Base-by-base conservation (phyloP, 2,329 filamentous ascomycete species). In the Fusarium irregulare region DNA sequence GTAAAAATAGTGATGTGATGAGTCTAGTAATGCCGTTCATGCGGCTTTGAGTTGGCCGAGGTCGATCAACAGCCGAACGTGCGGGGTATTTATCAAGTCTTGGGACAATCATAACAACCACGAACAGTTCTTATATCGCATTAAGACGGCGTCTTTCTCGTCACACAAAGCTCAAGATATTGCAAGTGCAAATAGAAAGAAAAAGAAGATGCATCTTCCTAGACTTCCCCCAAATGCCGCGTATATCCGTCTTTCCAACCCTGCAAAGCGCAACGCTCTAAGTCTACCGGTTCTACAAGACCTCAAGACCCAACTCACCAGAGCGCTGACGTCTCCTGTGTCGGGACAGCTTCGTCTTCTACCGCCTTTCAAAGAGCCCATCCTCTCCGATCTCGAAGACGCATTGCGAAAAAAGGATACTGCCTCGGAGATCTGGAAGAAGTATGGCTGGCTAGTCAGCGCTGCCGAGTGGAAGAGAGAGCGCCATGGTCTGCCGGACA, bases 201-300 rank as follows among this genome's bases (percentile, higher is more conserved):
- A 18, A 21, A 23, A 4, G 18, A 25, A 18, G 21, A 73, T 75
- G 73, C 61, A 21, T 18, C 37, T 75, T 7, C 73, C 70, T 1
- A 73, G 72, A 13, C 56, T 75, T 0, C 73, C 73, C 2, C 30
- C 56, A 0, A 41, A 48, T 27, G 68, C 53, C 6, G 61, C 71
- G 2, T 75, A 75, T 40, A 70, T 75, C 16, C 65, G 42, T 1
- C 58, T 75, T 4, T 58, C 37, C 47, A 74, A 75, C 20, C 73
- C 73, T 0, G 18, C 64, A 8, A 70, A 49, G 4, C 68, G 73
- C 20, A 75, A 75, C n/a, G 73, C 73, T 7, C 28, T 75, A 9
- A 75, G 72, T 20, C 44, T 75, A 4, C 16, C 51, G 0, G 50
- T 74, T 1, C 25, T 75, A 7, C 62, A 56, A 40, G 64, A 69